phyloP scores from a whole-genome alignment of 768 basidiomycete species.

The Gyrodon lividus region DNA sequence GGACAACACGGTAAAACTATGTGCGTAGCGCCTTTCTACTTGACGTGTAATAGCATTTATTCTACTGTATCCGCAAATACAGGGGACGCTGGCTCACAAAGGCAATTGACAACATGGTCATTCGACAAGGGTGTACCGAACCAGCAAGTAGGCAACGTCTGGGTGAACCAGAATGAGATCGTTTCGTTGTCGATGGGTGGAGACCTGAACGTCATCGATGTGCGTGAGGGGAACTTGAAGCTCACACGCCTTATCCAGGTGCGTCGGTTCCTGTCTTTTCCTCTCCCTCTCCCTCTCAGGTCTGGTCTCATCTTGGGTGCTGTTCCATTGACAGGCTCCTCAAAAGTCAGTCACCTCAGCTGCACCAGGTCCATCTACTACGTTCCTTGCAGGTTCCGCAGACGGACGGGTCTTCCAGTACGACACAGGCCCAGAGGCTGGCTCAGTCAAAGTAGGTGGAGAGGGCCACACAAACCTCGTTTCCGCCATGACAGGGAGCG shows the following conservation, averaged over 20 bases:
- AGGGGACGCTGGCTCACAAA: constrained; percentile 83
- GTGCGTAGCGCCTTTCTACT: constrained; percentile 41
- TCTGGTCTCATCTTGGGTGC: neutral
- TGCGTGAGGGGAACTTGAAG: constrained; percentile 54
- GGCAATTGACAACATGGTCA: constrained; percentile 65
- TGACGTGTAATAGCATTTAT: neutral
- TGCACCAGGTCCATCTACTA: constrained; percentile 42
- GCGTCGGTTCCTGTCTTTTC: constrained; percentile 17
- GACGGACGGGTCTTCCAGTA: constrained; percentile 76
- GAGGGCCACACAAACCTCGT: constrained; percentile 71
- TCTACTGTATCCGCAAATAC: neutral
- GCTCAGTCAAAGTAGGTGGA: constrained; percentile 51
- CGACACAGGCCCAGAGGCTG: constrained; percentile 34
- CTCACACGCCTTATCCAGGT: constrained; percentile 64
- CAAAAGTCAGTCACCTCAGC: constrained; percentile 78
- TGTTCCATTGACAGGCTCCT: constrained; percentile 55
- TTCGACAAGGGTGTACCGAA: constrained; percentile 70
- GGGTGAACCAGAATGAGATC: constrained; percentile 68
- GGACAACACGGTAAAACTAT: constrained; percentile 85
- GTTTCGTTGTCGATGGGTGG: constrained; percentile 85
- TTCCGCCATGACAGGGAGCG: constrained; percentile 52
- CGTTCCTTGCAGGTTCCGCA: constrained; percentile 78
- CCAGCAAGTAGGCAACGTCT: constrained; percentile 90
- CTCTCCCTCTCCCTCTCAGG: neutral
- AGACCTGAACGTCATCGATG: constrained; percentile 79